Conservation (phyloP, 1,284 basidiomycete genomes). For the Ceratobasidium sp. region DNA sequence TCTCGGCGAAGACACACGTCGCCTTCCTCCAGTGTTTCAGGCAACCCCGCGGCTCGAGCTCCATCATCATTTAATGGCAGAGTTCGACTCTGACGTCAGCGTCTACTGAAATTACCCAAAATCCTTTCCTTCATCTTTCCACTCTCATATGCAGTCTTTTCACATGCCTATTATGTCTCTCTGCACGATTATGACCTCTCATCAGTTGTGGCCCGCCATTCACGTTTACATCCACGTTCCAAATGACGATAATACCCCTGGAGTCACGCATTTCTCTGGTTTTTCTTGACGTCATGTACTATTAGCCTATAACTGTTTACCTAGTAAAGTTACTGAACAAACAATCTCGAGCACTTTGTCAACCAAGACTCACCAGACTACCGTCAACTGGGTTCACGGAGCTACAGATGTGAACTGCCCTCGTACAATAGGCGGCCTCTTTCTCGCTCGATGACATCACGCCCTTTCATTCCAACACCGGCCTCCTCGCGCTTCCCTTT, state of each 20-base stretch:
- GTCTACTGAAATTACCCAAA: slow-evolving; percentile 8
- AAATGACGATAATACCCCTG: slow-evolving; percentile 34
- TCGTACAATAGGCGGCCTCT: slow-evolving; percentile 70
- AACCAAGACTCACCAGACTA: not conserved
- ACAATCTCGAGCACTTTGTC: slow-evolving; percentile 3
- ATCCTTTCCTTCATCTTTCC: slow-evolving; percentile 9
- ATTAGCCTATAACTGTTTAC: slow-evolving; percentile 25
- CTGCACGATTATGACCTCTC: slow-evolving; percentile 13
- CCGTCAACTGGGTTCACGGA: not conserved
- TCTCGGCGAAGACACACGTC: slow-evolving; percentile 1
- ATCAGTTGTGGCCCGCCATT: slow-evolving; percentile 14
- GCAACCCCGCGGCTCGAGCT: slow-evolving; percentile 3
- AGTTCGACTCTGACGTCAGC: not conserved
- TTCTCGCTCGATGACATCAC: slow-evolving; percentile 70
- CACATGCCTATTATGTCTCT: slow-evolving; percentile 17
- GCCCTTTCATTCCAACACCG: slow-evolving; percentile 69
- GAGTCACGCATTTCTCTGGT: slow-evolving; percentile 27
- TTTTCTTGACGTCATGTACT: slow-evolving; percentile 21
- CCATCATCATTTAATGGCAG: slow-evolving; percentile 15
- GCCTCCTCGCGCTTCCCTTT: slow-evolving; percentile 69
- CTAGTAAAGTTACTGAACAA: slow-evolving; percentile 32
- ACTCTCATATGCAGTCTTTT: slow-evolving; percentile 11
- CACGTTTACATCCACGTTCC: slow-evolving; percentile 28
- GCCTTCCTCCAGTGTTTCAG: slow-evolving; percentile 8
- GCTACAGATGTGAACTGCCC: slow-evolving; percentile 58